Evolutionary conservation across 176 grass and related monocot species (phyloP), one percentile per base, ranked within the genome.

Genomic region (Oryza punctata): DNA sequence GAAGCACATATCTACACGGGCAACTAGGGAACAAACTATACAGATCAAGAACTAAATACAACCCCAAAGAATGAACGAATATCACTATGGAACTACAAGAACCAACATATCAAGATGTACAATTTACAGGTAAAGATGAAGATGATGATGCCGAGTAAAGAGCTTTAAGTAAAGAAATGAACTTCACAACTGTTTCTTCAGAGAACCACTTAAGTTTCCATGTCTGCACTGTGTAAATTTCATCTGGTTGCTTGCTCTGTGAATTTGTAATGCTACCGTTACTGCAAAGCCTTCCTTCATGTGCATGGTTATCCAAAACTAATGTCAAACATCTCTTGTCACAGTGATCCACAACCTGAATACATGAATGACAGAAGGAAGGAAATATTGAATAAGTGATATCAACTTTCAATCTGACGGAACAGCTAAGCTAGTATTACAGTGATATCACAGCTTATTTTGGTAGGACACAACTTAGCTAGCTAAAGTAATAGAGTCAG

Each of bases 171-270:
- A 99, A 73, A 52, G 89, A 92, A 61, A 99, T 81, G 82, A 99
- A 99, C 66, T 99, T 96, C 66, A 85, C 60, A 69, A 94, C 63
- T 63, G 85, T 67, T 60, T 94, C 96, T 81, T 96, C 87, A 13
- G 89, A 87, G 76, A 94, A 94, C 91, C 91, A 99, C 76, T 84
- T 84, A 27, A 94, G 78, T 78, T 86, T 96, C 93, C 96, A 96
- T 64, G 88, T 90, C 44, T 72, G 83, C n/a, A 82, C 37, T 19
- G 83, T 64, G 60, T 59, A 37, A 77, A 75, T 77, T 85, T 92
- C 85, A 60, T 73, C 75, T 75, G 63, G 63, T 16, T 75, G 89
- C 60, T 80, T 72, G 76, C 82, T 66, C 29, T 85, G 81, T 3
- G 12, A 35, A 69, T 45, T 79, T 67, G 72, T 44, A 29, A 80